These are phyloP conservation scores for Beauveria varroae DNA, from an alignment of 2,329 filamentous ascomycete genomes.

Conservation along the genomic window DNA sequence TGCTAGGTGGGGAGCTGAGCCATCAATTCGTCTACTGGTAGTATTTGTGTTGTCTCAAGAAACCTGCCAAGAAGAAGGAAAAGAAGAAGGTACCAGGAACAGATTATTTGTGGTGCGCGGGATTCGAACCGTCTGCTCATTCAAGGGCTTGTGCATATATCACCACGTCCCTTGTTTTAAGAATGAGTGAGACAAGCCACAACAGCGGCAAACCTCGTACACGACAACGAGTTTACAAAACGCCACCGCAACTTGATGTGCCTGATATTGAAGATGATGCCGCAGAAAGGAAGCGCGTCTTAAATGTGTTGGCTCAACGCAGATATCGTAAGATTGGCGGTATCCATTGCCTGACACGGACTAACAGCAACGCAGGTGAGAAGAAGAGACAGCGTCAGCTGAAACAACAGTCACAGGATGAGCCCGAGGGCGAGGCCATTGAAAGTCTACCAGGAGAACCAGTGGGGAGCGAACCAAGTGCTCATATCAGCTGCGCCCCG, in stretches of 20 bases:
- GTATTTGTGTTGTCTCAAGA: too few species aligned
- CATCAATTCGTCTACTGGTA: too few species aligned
- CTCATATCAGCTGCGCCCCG: neutral
- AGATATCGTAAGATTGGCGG: constrained; percentile 35
- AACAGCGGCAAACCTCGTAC: constrained; percentile 21
- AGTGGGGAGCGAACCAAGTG: neutral
- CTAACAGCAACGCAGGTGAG: constrained; percentile 20
- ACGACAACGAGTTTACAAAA: constrained; percentile 33
- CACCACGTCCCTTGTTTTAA: neutral
- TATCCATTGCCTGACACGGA: neutral
- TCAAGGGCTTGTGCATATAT: neutral
- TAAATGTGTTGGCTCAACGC: constrained; percentile 48
- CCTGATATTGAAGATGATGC: constrained; percentile 44
- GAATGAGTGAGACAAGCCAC: neutral
- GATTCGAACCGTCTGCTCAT: too few species aligned
- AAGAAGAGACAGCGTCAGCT: constrained; percentile 25
- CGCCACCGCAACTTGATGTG: constrained; percentile 32
- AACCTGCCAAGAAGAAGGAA: too few species aligned
- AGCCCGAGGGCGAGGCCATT: neutral
- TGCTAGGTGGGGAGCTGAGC: constrained; percentile 18
- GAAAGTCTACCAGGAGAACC: neutral
- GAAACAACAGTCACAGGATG: constrained; percentile 14
- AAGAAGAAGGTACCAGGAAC: too few species aligned
- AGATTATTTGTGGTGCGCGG: too few species aligned
- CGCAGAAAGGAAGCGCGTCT: constrained; percentile 42